phyloP scores from a whole-genome alignment of 2,329 filamentous ascomycete genomes.

The Sordariomycetes sp. region DNA sequence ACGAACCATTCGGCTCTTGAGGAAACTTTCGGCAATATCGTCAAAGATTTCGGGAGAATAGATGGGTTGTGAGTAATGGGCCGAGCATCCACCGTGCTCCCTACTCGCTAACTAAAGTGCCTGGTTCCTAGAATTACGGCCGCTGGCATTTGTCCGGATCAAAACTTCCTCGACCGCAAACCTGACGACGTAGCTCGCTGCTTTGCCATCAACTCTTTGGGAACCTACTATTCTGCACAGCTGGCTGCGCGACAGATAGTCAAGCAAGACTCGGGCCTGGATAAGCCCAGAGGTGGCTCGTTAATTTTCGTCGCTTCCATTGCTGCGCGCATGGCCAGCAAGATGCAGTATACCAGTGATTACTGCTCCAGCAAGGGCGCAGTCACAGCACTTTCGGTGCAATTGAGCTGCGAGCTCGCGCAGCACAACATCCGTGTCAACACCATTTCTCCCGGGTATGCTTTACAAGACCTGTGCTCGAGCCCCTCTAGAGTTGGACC shows the following conservation, averaged over 20 bases:
- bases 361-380: constrained; percentile 56
- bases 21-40: constrained; percentile 23
- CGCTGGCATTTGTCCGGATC: constrained; percentile 38
- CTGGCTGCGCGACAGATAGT: neutral
- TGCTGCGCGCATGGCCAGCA: constrained; percentile 38
- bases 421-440: constrained; percentile 55
- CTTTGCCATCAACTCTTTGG: constrained; percentile 37
- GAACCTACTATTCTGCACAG: neutral
- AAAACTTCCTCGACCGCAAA: constrained; percentile 34
- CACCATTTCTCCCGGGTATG: constrained; percentile 57
- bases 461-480: neutral
- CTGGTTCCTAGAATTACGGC: no score
- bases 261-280: neutral
- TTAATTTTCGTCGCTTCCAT: constrained; percentile 33
- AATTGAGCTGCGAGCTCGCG: constrained; percentile 54
- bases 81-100: no score
- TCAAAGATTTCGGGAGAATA: constrained; percentile 17
- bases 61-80: no score
- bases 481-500: neutral
- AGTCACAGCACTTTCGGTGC: constrained; percentile 49
- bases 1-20: constrained; percentile 31
- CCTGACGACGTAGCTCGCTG: constrained; percentile 57
- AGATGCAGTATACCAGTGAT: constrained; percentile 34
- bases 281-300: neutral
- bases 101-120: constrained; percentile 26